Evolutionary conservation across 2,329 filamentous ascomycete genomes (phyloP), one percentile per base, ranked within the genome.

Genomic region (Gaeumannomyces sp.): DNA sequence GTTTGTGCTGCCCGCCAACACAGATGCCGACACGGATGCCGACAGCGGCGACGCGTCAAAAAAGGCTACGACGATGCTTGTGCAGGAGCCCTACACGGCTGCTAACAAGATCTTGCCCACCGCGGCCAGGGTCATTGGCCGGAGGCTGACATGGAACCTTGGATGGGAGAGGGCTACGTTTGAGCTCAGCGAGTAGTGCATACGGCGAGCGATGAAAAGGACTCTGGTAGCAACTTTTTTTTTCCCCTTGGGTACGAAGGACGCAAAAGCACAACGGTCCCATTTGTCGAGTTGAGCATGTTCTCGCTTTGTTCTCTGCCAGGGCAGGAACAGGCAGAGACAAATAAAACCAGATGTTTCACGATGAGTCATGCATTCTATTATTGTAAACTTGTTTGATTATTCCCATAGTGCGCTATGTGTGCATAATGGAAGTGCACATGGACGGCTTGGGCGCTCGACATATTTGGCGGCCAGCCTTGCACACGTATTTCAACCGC

Each of bases 1-100:
- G 29, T 68, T 68, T 59, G 62, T 64, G 28, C 65, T 63, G 27
- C 31, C 61, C 25, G 61, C 28, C n/a, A 50, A 58, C 27, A n/a
- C 53, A 5, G 19, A 28, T 4, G 3, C n/a, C 53, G 53, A 57
- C n/a, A 22, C 45, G 22, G 25, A n/a, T 6, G 2, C 13, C 57
- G 57, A 59, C 7, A 27, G 29, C n/a, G 53, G 22, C 19, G 11
- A 45, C 16, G 38, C 45, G 8, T 16, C 22, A 19, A 60, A 60
- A 16, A 60, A 60, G 59, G 13, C 25, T 27, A 31, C 27, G 25
- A 35, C 31, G 16, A 28, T 63, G 53, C 29, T 63, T 13, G 60
- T 62, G 27, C 62, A 63, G 53, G 62, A 63, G 33, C 62, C 62
- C 7, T 63, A 63, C 62, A 63, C 62, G 22, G 33, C 31, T n/a